Evolutionary conservation across 176 grass and related monocot species (phyloP), one percentile per base, ranked within the genome.

Genomic region (Cenchrus purpureus): DNA sequence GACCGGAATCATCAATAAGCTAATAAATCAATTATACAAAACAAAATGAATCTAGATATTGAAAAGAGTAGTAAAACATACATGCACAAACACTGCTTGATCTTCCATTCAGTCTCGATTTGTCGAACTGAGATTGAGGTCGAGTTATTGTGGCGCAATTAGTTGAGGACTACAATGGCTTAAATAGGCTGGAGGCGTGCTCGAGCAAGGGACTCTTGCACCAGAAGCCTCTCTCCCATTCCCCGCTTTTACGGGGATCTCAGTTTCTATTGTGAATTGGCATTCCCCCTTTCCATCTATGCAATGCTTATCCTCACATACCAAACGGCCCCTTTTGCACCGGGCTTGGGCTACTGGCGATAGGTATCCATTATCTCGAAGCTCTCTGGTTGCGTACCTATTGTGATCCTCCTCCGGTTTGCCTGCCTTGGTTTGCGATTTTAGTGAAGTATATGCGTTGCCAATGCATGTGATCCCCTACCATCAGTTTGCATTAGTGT

Each of bases 121-220:
- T 60, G 19, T 25, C 19, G 14, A 5, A 76, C 0, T 0, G 56
- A 46, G 66, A 81, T 57, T 8, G 0, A 42, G 4, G 17, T 12
- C 0, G 0, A 56, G 32, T 52, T 37, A 14, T 42, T 40, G 16
- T 7, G 29, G 57, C 40, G 19, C 32, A 60, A 7, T 8, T 11
- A 43, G 6, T 19, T 1, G 40, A 3, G 12, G 5, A 22, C 20
- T 40, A 0, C 10, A 44, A 1, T 3, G 1, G 62, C 2, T 68
- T 85, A 85, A 77, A 77, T 68, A 77, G 73, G 14, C 10, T 6
- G 5, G 20, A 46, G 14, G 20, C 51, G 51, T 85, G 62, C 4
- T 2, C 3, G 28, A 15, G 12, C 37, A 85, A 58, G 73, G 1
- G 32, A 67, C 82, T 76, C 82, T 76, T 84, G 49, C 20, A 0